Base-by-base conservation (phyloP, 2,329 filamentous ascomycete genomes). In the Botryosphaeria dothidea region DNA sequence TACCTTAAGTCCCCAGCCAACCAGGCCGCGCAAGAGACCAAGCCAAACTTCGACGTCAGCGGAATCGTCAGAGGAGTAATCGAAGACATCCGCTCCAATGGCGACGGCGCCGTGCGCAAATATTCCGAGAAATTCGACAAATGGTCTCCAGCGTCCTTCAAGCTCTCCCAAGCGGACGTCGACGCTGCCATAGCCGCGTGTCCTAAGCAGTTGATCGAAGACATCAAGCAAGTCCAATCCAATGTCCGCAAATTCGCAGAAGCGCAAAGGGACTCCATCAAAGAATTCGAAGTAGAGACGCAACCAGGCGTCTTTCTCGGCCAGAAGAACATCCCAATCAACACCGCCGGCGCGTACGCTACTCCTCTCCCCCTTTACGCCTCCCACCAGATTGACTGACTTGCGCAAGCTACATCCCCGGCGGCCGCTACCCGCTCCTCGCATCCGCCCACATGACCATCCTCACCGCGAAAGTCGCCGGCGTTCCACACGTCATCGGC, bases 401-500 rank as follows among this genome's bases (percentile, higher is more conserved):
- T n/a, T n/a, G n/a, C n/a, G n/a, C n/a, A n/a, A 77, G 75, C 0
- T 83, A 83, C 67, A 83, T 85, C 45, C 83, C 83, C 0, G 83
- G 82, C 4, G 83, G 83, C 3, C 77, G 83, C 6, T 86, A 85
- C 66, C 82, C 83, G 0, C 76, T 85, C 2, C 80, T 85, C 2
- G 84, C 83, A 1, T 83, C 80, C 7, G 82, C 82, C 2, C 84
- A 85, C 69, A 85, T 85, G 84, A 85, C 83, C 2, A 84, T 85
- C 52, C 70, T 85, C 4, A 85, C 83, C 0, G 83, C 83, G 23
- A 85, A 85, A 68, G 81, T 82, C 4, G 83, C 84, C 4, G 84
- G 84, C 2, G 83, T 85, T 1, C 73, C 74, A n/a, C 73, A 81
- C 57, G 82, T 85, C 3, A 77, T 83, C 6, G 83, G 74, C 13